phyloP scores from a whole-genome alignment of 2,329 filamentous ascomycete species.

The Neophaeococcomyces mojaviensis region DNA sequence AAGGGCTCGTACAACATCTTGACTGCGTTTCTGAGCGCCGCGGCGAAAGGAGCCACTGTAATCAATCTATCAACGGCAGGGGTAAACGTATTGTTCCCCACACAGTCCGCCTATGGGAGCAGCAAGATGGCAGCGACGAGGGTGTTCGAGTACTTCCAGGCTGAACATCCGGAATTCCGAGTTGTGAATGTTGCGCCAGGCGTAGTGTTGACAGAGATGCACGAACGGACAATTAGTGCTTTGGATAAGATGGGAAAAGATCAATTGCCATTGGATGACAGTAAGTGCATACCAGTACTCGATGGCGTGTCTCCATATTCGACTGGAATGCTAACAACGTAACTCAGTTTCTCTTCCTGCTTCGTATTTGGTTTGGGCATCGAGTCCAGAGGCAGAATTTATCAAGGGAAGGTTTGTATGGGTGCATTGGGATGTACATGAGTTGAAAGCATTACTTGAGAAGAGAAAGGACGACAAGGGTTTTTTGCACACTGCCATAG shows the following conservation, averaged over 20 bases:
- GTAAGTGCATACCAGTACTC: constrained; percentile 2
- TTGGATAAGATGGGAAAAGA: not conserved
- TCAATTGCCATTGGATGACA: constrained; percentile 4
- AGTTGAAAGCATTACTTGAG: constrained; percentile 15
- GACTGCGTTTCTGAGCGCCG: constrained; percentile 8
- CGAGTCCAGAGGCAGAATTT: constrained; percentile 33
- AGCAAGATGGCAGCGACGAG: constrained; percentile 37
- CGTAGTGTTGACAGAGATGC: constrained; percentile 6
- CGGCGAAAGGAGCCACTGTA: constrained; percentile 1
- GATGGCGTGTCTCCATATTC: not conserved
- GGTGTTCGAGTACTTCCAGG: constrained; percentile 34
- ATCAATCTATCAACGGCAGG: constrained; percentile 6
- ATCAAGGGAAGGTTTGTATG: constrained; percentile 33
- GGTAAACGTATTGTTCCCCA: not conserved
- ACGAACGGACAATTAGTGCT: not conserved
- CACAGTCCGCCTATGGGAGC: constrained; percentile 28
- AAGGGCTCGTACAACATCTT: constrained; percentile 10
- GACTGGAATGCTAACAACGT: not conserved
- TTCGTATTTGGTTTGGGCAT: constrained; percentile 31
- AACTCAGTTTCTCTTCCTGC: constrained; percentile 19
- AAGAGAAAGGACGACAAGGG: too few species aligned
- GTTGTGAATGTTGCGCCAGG: constrained; percentile 41
- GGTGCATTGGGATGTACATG: constrained; percentile 37
- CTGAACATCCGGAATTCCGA: constrained; percentile 32
- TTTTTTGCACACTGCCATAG: too few species aligned